Evolutionary conservation across 1,139 yeast genomes (phyloP), one percentile per base, ranked within the genome.

Genomic region (Yamadazyma songkhlaensis): DNA sequence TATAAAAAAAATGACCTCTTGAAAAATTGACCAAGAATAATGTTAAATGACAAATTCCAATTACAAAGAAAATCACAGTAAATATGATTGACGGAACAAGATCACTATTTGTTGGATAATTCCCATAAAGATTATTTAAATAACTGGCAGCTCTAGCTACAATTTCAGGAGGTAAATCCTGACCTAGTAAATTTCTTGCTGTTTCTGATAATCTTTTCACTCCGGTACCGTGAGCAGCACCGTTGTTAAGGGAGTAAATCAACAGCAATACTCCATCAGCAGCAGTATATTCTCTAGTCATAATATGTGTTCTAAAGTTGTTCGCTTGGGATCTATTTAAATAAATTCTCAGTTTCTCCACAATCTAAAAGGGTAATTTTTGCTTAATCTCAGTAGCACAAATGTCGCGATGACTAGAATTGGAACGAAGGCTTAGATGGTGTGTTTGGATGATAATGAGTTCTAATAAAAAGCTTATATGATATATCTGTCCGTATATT

Each of bases 1-100:
- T 55, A 61, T 71, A 76, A 57, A 85, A 84, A 45, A 72, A 64
- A 57, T 85, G 95, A 3, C 87, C 86, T 44, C 87, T 64, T 4
- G 64, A 47, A 41, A 49, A 59, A 58, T 84, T 81, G 35, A 71
- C 60, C n/a, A 55, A 22, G 47, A 80, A 84, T 6, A 84, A 60
- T 12, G 53, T 49, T 3, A 72, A 47, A 53, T 82, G 85, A 1
- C 72, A 64, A 3, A 78, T 20, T 3, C 66, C 59, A 14, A 84
- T 48, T 3, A 84, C 44, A 3, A 66, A 59, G 45, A 80, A 84
- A 3, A 79, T 57, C 2, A 74, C 85, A 2, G 73, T 48, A 50
- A 84, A 83, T 0, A 84, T 52, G 1, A 79, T 75, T 36, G 77
- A 63, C 4, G 90, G 92, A 1, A 80, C 88, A 14, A 72, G 50